Evolutionary conservation across 495 filamentous ascomycete species (phyloP), one percentile per base, ranked within the genome.

Genomic region (Penicillium samsonianum): DNA sequence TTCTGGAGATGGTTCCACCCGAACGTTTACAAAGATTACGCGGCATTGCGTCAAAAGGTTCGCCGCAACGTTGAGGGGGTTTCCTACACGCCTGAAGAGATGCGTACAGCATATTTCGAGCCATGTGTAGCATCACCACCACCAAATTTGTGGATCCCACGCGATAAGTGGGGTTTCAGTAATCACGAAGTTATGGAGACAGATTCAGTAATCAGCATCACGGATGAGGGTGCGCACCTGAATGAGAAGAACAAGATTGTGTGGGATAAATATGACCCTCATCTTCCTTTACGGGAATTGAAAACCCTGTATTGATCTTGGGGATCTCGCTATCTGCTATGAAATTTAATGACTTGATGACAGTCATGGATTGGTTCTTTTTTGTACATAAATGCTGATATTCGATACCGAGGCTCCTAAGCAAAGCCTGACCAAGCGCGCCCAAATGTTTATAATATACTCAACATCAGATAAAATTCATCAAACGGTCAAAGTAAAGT

Each of bases 1-100:
- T 71, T 92, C 43, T 69, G 78, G 58, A 87, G 86, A 64, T 94
- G 87, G 78, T 79, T 96, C 61, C 85, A 87, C 61, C 91, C 91
- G 0, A 87, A 92, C 77, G 74, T 86, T 19, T 87, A 91, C 70
- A 73, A 82, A 33, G 85, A 89, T 65, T 93, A 91, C 61, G 73
- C 78, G 2, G 76, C 81, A 20, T 80, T 92, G 44, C 84, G 90
- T 17, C 79, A 81, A 14, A 82, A 91, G 42, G 83, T 92, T 12
- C 89, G 90, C 4, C 80, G 80, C 23, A 76, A 80, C 43, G 68
- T 82, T 30, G 78, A 80, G 1, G 73, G 74, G 26, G 71, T 77
- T 25, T 64, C 72, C 19, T 86, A 89, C 62, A 76, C 78, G 0
- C 69, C 77, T 2, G 81, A 86, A 35, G 79, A 87, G 37, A 65